Conservation (phyloP, 1,139 yeast species). For the Geotrichum fermentans region DNA sequence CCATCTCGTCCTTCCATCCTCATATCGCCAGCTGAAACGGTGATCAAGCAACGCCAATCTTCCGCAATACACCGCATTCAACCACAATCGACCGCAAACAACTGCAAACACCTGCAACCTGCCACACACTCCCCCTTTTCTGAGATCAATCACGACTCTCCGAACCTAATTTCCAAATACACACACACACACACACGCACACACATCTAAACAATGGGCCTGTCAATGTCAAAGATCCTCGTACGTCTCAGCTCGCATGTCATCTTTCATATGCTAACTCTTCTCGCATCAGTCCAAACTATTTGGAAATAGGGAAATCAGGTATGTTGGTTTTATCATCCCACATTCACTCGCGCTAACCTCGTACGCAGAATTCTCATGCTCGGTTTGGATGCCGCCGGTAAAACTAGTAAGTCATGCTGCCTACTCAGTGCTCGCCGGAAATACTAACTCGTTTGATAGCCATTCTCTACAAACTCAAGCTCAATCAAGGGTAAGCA, state of each 20-base stretch:
- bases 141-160: too few species aligned
- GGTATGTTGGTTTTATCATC: slow-evolving; percentile 24
- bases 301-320: slow-evolving; percentile 44
- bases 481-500: slow-evolving; percentile 56
- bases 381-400: slow-evolving; percentile 91
- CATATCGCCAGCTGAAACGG: too few species aligned
- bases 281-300: slow-evolving; percentile 40
- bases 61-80: too few species aligned
- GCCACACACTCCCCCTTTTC: too few species aligned
- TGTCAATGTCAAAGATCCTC: slow-evolving; percentile 46
- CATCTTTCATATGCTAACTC: neutral
- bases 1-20: too few species aligned
- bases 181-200: too few species aligned
- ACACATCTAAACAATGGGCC: too few species aligned
- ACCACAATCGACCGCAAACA: too few species aligned
- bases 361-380: slow-evolving; percentile 58
- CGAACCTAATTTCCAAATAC: too few species aligned
- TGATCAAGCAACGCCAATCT: too few species aligned
- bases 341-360: neutral
- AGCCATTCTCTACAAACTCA: slow-evolving; percentile 63
- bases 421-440: neutral
- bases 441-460: neutral
- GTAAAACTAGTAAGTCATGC: slow-evolving; percentile 63
- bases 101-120: too few species aligned
- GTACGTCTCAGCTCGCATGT: slow-evolving; percentile 28